A percentile compares a stretch with the other conserved stretches of the same genome.
Conservation (phyloP, 257 asterid genomes). For the Haberlea rhodopensis region DNA sequence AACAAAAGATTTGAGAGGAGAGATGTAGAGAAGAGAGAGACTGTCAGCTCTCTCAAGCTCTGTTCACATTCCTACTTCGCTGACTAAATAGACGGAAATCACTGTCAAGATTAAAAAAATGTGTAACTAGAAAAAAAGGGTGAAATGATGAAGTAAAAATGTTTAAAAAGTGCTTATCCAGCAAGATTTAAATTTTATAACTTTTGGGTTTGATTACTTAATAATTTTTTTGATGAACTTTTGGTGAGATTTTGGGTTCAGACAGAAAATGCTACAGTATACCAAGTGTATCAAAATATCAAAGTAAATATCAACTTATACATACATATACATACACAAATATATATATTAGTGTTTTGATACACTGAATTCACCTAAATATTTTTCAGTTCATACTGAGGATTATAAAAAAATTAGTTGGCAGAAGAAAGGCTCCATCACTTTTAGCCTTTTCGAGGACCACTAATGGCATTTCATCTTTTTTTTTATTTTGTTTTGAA, state of each 20-base stretch:
- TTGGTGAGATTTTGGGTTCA: neutral
- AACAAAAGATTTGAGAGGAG: constrained; percentile 14
- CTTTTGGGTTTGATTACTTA: neutral
- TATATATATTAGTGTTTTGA: too few relatives aligned
- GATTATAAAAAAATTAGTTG: neutral
- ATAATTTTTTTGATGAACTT: neutral
- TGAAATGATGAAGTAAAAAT: neutral
- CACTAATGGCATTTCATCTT: constrained; percentile 23
- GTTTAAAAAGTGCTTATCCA: neutral
- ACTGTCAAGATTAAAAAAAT: neutral
- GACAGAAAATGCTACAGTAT: too few relatives aligned
- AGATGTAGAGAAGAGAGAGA: neutral
- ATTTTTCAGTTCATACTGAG: too few relatives aligned
- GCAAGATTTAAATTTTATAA: neutral
- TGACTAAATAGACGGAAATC: neutral
- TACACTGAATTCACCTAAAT: too few relatives aligned
- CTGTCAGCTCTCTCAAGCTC: neutral
- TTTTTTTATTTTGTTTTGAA: neutral
- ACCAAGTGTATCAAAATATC: too few relatives aligned
- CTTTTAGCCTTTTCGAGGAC: constrained; percentile 20
- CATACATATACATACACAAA: too few relatives aligned
- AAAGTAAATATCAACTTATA: too few relatives aligned
- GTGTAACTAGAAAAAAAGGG: neutral
- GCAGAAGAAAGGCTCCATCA: neutral
- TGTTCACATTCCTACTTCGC: neutral